These are phyloP conservation scores for Cyamopsis tetragonoloba DNA, from an alignment of 306 rosid species.

Conservation along the genomic window DNA sequence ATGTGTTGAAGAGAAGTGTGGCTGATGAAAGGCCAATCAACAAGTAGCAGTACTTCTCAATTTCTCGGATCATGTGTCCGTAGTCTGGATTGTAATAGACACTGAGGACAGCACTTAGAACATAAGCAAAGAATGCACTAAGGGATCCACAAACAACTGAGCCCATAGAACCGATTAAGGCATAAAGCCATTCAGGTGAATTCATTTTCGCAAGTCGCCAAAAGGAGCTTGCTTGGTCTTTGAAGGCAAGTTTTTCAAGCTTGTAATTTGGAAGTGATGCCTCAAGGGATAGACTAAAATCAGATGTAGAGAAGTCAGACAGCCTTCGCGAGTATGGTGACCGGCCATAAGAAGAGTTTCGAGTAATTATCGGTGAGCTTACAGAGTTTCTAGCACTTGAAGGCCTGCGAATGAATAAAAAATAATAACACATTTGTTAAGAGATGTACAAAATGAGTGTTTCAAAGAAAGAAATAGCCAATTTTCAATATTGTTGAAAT, in stretches of 20 bases:
- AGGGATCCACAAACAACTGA: conserved; percentile 82
- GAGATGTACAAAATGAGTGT: not conserved
- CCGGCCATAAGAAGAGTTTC: conserved; percentile 91
- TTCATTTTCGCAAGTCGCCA: conserved; percentile 95
- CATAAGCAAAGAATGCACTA: conserved; percentile 93
- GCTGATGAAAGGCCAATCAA: conserved; percentile 90
- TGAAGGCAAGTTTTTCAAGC: conserved; percentile 75
- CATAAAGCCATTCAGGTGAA: conserved; percentile 88
- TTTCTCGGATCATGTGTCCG: conserved; percentile 69
- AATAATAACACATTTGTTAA: not conserved
- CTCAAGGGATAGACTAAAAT: conserved; percentile 76
- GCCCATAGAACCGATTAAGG: conserved; percentile 76
- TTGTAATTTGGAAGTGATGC: conserved; percentile 67
- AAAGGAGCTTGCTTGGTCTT: conserved; percentile 89
- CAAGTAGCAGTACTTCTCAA: conserved; percentile 77
- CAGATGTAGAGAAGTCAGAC: conserved; percentile 92
- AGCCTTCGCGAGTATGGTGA: conserved; percentile 88
- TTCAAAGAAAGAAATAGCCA: not conserved
- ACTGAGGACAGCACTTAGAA: conserved; percentile 85
- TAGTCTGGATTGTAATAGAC: conserved; percentile 75
- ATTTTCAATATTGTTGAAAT: conserved; percentile 14
- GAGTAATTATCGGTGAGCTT: conserved; percentile 88
- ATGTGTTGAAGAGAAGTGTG: conserved; percentile 86
- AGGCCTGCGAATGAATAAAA: conserved; percentile 52
- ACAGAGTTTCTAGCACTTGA: conserved; percentile 96